A percentile compares a stretch with the other conserved stretches of the same genome.
Evolutionary conservation across 768 basidiomycete species (phyloP).

Genomic region (Boletus coccyginus): DNA sequence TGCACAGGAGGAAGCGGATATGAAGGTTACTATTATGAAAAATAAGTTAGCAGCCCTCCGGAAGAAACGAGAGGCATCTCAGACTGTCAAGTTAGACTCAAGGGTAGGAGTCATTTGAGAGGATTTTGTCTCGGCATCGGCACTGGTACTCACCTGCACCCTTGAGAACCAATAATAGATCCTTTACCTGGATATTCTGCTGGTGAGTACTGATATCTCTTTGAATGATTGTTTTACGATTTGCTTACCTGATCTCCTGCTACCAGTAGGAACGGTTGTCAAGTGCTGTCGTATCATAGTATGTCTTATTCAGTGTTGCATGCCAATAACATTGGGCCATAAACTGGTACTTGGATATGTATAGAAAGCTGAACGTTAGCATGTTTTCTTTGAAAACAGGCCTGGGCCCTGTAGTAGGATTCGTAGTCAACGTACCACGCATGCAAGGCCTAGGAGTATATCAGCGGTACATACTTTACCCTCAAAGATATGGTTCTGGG

Average conservation of each 20-base stretch:
- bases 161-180: background rate
- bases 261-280: background rate
- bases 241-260: background rate
- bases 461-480: background rate
- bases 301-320: background rate
- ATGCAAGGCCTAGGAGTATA: too few species aligned
- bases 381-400: background rate
- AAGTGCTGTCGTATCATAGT: background rate
- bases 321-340: background rate
- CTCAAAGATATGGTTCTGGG: background rate
- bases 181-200: background rate
- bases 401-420: background rate
- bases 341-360: background rate
- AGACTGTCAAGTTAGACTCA: slow-evolving; percentile 16
- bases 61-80: slow-evolving; percentile 40
- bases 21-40: slow-evolving; percentile 65
- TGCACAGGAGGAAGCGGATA: slow-evolving; percentile 86
- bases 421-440: background rate
- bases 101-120: slow-evolving; percentile 17
- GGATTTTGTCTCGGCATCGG: background rate
- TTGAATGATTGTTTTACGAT: background rate
- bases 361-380: background rate
- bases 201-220: background rate
- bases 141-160: background rate
- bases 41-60: slow-evolving; percentile 59